Conservation (phyloP, 1,284 basidiomycete species). For the Moesziomyces aphidis region DNA sequence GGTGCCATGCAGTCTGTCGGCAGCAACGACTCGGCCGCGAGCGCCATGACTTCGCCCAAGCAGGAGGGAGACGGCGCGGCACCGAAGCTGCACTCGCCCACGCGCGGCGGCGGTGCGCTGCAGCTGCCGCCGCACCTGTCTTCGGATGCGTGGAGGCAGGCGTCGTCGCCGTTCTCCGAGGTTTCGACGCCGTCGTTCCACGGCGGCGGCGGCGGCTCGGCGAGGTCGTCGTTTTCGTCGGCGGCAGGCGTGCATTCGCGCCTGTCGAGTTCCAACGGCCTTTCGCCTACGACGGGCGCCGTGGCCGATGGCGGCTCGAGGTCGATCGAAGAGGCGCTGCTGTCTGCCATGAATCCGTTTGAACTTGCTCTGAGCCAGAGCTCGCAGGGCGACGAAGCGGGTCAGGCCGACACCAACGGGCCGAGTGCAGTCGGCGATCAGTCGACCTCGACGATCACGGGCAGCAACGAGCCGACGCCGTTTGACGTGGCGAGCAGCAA, state of each 20-base stretch:
- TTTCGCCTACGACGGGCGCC: constrained; percentile 12
- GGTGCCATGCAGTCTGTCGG: constrained; percentile 8
- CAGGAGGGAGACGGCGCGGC: background rate
- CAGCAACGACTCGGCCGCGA: constrained; percentile 14
- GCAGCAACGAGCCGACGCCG: constrained; percentile 45
- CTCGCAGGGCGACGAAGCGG: background rate
- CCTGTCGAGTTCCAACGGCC: constrained; percentile 19
- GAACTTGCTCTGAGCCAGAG: constrained; percentile 20
- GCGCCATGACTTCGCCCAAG: constrained; percentile 2
- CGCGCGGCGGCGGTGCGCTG: constrained; percentile 8
- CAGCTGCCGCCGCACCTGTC: constrained; percentile 12
- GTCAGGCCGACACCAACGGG: background rate
- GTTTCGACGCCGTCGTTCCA: constrained; percentile 40
- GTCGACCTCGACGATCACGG: constrained; percentile 36
- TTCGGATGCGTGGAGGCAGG: constrained; percentile 37
- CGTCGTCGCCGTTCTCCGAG: constrained; percentile 44
- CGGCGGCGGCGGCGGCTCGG: constrained; percentile 30
- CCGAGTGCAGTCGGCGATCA: constrained; percentile 14
- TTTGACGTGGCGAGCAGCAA: constrained; percentile 15
- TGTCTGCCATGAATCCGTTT: constrained; percentile 40
- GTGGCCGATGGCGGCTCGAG: constrained; percentile 9
- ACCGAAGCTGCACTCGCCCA: constrained; percentile 5
- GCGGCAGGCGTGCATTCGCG: constrained; percentile 32
- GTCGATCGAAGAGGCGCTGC: constrained; percentile 31
- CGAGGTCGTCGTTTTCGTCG: constrained; percentile 39